Percentiles rank a stretch among this genome's conserved stretches.
These are phyloP conservation scores for Solanum pennellii DNA, from an alignment of 257 asterid genomes.

Conservation along the genomic window DNA sequence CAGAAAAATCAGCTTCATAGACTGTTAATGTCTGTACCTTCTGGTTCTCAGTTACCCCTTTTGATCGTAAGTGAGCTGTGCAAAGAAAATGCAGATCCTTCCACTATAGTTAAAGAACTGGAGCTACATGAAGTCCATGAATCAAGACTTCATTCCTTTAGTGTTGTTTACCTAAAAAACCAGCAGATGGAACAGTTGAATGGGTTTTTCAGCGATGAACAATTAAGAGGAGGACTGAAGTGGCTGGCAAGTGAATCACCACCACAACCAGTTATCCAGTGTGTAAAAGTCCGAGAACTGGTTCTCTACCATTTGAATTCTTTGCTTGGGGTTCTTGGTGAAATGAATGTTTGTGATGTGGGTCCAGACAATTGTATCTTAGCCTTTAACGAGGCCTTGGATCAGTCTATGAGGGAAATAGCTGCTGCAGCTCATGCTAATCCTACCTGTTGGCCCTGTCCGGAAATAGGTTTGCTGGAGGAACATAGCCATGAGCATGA, in stretches of 20 bases:
- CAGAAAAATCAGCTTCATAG: constrained; percentile 57
- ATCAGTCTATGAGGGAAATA: constrained; percentile 39
- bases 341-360: constrained; percentile 11
- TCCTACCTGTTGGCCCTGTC: constrained; percentile 85
- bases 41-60: constrained; percentile 67
- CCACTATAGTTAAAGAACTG: constrained; percentile 33
- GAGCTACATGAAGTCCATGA: constrained; percentile 46
- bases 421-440: constrained; percentile 50
- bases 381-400: constrained; percentile 63
- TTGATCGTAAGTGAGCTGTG: constrained; percentile 47
- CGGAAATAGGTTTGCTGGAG: constrained; percentile 62
- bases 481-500: constrained; percentile 30
- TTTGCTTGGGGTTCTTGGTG: constrained; percentile 29
- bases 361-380: constrained; percentile 58
- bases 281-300: constrained; percentile 57
- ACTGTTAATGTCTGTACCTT: constrained; percentile 40
- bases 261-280: constrained; percentile 38
- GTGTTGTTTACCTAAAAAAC: constrained; percentile 41
- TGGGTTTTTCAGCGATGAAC: constrained; percentile 60
- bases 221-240: constrained; percentile 56
- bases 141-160: constrained; percentile 25
- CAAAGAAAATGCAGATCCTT: constrained; percentile 27
- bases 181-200: constrained; percentile 16
- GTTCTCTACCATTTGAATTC: constrained; percentile 52
- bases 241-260: constrained; percentile 84